Evolutionary conservation across 75 land plant genomes (phyloP).

Genomic region (Isoetes taiwanensis): DNA sequence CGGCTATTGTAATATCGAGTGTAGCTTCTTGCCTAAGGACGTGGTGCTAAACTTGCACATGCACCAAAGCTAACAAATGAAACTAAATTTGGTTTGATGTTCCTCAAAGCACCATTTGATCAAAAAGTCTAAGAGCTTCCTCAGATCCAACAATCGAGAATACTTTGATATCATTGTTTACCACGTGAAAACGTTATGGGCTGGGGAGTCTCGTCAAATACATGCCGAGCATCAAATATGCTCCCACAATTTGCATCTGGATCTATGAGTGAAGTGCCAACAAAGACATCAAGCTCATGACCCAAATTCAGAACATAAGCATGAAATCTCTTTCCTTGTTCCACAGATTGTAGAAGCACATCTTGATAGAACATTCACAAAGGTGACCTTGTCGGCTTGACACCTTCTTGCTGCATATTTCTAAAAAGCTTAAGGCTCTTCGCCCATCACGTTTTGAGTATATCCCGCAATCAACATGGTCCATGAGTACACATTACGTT

Average conservation of each 20-base stretch:
- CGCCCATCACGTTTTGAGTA: neutral
- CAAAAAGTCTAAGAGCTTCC: neutral
- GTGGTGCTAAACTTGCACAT: no score
- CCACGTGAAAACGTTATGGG: neutral
- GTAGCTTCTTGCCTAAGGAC: no score
- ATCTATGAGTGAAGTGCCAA: conserved; percentile 9
- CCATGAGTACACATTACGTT: conserved; percentile 8
- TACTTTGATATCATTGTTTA: neutral
- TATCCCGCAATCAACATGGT: conserved; percentile 1
- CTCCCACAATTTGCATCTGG: conserved; percentile 9
- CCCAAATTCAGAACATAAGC: neutral
- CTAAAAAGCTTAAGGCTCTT: no score
- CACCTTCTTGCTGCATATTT: no score
- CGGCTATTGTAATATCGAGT: no score
- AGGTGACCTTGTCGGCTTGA: no score
- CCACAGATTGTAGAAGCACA: neutral
- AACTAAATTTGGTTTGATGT: conserved; percentile 1
- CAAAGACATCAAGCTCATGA: neutral
- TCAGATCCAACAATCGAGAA: neutral
- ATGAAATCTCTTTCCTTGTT: conserved; percentile 8
- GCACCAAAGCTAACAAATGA: no score
- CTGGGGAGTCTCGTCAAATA: neutral
- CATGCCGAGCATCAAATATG: conserved; percentile 3
- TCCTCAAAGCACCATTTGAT: conserved; percentile 6
- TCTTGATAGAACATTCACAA: conserved; percentile 6